Conservation (phyloP, 75 land plant species). For the Pseudotsuga menziesii region DNA sequence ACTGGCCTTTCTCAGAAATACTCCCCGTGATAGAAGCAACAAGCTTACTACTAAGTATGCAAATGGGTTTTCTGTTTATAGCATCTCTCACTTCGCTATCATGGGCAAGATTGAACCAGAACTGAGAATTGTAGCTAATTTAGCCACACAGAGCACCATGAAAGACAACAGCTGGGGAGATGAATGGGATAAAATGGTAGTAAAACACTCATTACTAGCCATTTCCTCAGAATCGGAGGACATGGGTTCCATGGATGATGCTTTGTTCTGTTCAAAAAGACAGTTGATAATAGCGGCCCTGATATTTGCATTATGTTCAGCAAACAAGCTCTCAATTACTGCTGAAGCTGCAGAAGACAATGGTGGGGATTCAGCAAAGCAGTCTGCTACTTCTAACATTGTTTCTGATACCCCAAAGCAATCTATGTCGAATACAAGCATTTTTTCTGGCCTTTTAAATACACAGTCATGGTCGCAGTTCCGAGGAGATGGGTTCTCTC, state of each 20-base stretch:
- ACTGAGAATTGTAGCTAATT: too few relatives aligned
- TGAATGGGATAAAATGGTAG: not conserved
- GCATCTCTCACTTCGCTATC: too few relatives aligned
- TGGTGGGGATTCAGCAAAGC: not conserved
- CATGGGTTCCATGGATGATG: not conserved
- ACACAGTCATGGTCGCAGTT: conserved; percentile 78
- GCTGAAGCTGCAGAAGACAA: not conserved
- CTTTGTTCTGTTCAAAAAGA: not conserved
- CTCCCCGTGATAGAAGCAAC: too few relatives aligned
- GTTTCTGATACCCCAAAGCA: not conserved
- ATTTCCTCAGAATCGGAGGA: not conserved
- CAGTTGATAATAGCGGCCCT: not conserved
- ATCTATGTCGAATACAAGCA: conserved; percentile 18
- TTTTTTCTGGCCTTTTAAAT: conserved; percentile 37
- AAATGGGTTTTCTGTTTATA: too few relatives aligned
- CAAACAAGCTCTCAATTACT: not conserved
- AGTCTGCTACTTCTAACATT: not conserved
- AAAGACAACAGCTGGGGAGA: not conserved
- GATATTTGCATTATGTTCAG: not conserved
- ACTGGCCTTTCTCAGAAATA: too few relatives aligned
- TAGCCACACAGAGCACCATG: too few relatives aligned
- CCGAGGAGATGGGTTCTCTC: conserved; percentile 77
- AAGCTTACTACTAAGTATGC: too few relatives aligned
- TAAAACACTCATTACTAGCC: not conserved
- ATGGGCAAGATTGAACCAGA: too few relatives aligned